Evolutionary conservation across 495 filamentous ascomycete genomes (phyloP).

Genomic region (Daldinia decipiens): DNA sequence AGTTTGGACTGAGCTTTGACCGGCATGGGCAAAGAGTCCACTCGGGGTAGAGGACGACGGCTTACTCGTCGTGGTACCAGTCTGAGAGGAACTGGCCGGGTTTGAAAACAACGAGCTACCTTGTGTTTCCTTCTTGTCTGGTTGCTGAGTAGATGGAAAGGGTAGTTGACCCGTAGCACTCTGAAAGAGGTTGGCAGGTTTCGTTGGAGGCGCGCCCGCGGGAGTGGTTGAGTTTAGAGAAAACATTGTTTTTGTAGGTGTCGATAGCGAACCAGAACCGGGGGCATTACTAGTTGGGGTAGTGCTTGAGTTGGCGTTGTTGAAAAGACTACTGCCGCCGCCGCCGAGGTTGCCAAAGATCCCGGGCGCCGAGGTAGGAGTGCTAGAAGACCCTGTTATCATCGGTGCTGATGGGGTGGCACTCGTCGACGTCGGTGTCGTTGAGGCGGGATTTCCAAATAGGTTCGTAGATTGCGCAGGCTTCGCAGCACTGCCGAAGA

Average conservation of each 20-base stretch:
- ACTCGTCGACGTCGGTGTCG: constrained; percentile 43
- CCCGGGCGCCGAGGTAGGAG: constrained; percentile 50
- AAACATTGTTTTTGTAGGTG: constrained; percentile 56
- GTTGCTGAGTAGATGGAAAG: constrained; percentile 36
- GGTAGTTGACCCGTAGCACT: constrained; percentile 33
- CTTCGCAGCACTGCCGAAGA: constrained; percentile 44
- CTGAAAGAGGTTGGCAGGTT: constrained; percentile 39
- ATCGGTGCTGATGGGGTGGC: constrained; percentile 55
- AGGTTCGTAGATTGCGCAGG: constrained; percentile 44
- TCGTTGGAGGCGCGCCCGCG: constrained; percentile 67
- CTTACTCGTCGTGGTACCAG: constrained; percentile 30
- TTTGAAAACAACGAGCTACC: constrained; percentile 28
- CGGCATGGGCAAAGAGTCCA: constrained; percentile 26
- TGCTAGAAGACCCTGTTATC: constrained; percentile 39
- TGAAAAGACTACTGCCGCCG: constrained; percentile 50
- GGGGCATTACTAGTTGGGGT: constrained; percentile 48
- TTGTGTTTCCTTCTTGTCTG: constrained; percentile 36
- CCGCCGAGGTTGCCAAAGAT: constrained; percentile 54
- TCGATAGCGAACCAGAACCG: constrained; percentile 27
- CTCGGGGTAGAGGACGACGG: constrained; percentile 24
- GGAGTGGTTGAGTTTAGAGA: constrained; percentile 69
- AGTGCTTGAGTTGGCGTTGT: constrained; percentile 52
- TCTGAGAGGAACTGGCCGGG: constrained; percentile 20
- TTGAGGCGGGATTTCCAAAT: constrained; percentile 38
- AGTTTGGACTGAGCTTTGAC: constrained; percentile 25